Percentiles rank a stretch among this genome's conserved stretches.
Conservation (phyloP, 1,139 yeast species). For the Hanseniaspora gamundiae region DNA sequence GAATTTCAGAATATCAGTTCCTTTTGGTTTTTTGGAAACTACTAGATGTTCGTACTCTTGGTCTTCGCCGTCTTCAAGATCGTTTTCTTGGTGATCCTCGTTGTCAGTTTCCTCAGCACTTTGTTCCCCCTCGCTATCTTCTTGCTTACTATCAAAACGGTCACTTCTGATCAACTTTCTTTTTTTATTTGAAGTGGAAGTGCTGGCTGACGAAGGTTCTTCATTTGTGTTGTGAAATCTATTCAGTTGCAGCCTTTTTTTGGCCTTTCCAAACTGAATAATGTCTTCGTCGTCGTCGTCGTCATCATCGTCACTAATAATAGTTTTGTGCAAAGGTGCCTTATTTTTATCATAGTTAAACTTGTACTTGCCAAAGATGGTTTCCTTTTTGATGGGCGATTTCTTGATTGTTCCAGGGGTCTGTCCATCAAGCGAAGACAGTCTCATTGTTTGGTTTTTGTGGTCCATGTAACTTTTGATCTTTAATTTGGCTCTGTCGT, state of each 20-base stretch:
- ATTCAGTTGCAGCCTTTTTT: neutral
- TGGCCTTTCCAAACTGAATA: neutral
- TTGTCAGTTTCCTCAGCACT: slow-evolving; percentile 15
- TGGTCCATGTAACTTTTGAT: neutral
- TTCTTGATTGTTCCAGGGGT: slow-evolving; percentile 8
- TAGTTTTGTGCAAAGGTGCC: slow-evolving; percentile 12
- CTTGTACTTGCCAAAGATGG: slow-evolving; percentile 12
- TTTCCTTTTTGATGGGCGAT: slow-evolving; percentile 19
- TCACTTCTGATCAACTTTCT: slow-evolving; percentile 23
- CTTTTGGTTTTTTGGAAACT: slow-evolving; percentile 35
- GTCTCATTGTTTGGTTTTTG: neutral
- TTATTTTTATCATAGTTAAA: slow-evolving; percentile 14
- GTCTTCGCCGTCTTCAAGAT: slow-evolving; percentile 19
- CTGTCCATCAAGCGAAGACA: neutral
- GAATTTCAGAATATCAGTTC: slow-evolving; percentile 58
- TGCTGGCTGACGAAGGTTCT: neutral
- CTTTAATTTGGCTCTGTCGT: slow-evolving; percentile 35
- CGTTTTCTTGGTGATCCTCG: slow-evolving; percentile 15
- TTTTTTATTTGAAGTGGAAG: slow-evolving; percentile 10
- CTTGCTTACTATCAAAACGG: slow-evolving; percentile 11
- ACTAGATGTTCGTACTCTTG: slow-evolving; percentile 23
- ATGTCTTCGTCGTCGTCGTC: slow-evolving; percentile 1
- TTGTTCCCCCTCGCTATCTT: slow-evolving; percentile 10
- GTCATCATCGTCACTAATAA: slow-evolving; percentile 3
- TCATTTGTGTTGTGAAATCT: neutral